These are phyloP conservation scores for Baorangia bicolor DNA, from an alignment of 768 basidiomycete species.

Conservation along the genomic window DNA sequence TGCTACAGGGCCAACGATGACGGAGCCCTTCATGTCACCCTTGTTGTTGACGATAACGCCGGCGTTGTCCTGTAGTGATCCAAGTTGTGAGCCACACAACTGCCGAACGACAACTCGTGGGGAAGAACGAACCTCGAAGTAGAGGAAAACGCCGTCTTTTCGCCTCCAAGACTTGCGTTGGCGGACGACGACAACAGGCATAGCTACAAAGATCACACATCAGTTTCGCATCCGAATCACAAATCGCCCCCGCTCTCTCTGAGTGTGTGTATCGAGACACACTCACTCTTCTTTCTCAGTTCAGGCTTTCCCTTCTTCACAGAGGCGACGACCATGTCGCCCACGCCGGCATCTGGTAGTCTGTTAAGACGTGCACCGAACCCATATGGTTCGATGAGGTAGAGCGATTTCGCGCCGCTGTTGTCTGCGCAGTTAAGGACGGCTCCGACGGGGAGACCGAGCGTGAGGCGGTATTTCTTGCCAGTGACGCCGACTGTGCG, in stretches of 20 bases:
- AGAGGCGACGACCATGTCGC: conserved; percentile 93
- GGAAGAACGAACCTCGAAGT: conserved; percentile 73
- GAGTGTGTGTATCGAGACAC: neutral
- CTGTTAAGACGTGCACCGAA: conserved; percentile 97
- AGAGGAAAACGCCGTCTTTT: conserved; percentile 97
- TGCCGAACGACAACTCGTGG: no score
- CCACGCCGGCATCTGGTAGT: conserved; percentile 93
- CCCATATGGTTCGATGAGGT: conserved; percentile 91
- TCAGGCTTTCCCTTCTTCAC: conserved; percentile 99
- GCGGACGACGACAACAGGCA: conserved; percentile 95
- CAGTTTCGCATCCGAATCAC: neutral
- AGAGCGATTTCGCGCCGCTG: conserved; percentile 96
- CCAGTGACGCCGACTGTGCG: conserved; percentile 64
- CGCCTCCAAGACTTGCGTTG: conserved; percentile 99
- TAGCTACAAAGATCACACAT: conserved; percentile 52
- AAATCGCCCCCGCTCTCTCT: no score
- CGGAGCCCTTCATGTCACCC: conserved; percentile 99
- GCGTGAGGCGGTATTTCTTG: conserved; percentile 94
- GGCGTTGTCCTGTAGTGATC: conserved; percentile 70
- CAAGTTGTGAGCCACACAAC: neutral
- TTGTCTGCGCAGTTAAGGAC: conserved; percentile 99
- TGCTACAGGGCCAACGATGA: conserved; percentile 95
- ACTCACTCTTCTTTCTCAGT: conserved; percentile 97
- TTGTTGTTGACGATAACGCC: conserved; percentile 98
- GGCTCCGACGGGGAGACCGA: conserved; percentile 91